Base-by-base conservation (phyloP, 768 basidiomycete genomes). In the Boletus reticulatus region DNA sequence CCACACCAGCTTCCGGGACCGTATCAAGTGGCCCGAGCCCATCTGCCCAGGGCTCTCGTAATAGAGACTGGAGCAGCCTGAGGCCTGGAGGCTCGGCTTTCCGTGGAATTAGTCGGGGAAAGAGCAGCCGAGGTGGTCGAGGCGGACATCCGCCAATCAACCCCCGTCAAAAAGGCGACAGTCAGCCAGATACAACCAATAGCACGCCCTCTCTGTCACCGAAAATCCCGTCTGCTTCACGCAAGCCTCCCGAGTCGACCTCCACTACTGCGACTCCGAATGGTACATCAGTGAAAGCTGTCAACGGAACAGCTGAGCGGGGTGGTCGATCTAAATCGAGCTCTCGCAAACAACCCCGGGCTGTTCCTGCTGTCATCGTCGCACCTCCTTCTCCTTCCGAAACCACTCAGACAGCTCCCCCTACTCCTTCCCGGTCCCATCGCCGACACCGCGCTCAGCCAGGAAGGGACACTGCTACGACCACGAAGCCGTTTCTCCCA, bases 381-480 rank as follows among this genome's bases (percentile, higher is more conserved):
- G 58, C 60, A 7, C 62, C 70, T 1, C 17, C 58, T 1, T 66
- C 66, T 43, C 67, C 69, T 34, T 55, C 65, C 14, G 44, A 66
- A 52, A 44, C 50, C 9, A 44, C 64, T 14, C 63, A 61, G 31
- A 65, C 59, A n/a, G 55, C 50, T 20, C 67, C 71, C 3, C 59
- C 73, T n/a, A 67, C 67, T 1, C 67, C 78, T 11, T 66, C 80
- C 45, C 79, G 77, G 43, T 70, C 77, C 17, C 75, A 76, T 57
- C 80, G 81, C 43, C 78, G 82, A 44, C 79, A 76, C 60, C 81
- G 83, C 41, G 75, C 82, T 20, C 70, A 57, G 47, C 78, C 78
- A 53, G 62, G 55, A 38, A 79, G 74, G 43, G 37, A 59, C 10
- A 43, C 63, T 17, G 42, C 51, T 7, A 48, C 61, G 17, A 42